Evolutionary conservation across 106 monocot species (phyloP), one percentile per base, ranked within the genome.

Genomic region (Phalaenopsis aphrodite): DNA sequence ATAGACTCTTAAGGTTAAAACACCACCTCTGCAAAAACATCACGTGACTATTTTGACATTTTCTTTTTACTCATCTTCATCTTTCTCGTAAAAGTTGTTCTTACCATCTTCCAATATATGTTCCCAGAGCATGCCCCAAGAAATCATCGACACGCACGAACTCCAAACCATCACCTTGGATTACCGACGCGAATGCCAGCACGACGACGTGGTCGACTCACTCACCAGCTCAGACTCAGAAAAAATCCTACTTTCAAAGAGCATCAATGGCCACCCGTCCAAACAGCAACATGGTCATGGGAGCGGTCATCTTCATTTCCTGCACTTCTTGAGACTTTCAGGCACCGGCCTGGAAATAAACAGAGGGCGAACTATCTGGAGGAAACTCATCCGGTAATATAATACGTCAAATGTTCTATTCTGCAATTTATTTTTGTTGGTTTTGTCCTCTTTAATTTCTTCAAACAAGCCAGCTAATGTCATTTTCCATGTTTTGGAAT

Each of bases 101-200:
- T 30, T 4, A 45, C 43, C 6, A 45, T 45, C 43, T 45, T 6
- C 15, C 55, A 17, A 38, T n/a, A 56, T 46, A 18, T 55, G 65
- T 78, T 30, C 41, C 12, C 89, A 99, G 99, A 99, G 99, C 79
- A 87, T 99, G 82, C 99, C 99, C 30, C 92, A 99, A 85, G 99
- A 93, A 76, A 95, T 95, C 39, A 95, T 95, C 38, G 91, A 93
- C 78, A 95, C 93, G 42, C 90, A 99, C 74, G 99, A 95, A 83
- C 90, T 99, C 39, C 84, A 99, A 80, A 93, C 93, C 43, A 95
- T 99, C 78, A 99, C 99, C 42, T 57, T 99, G 69, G 99, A 99
- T 77, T 99, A 95, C 64, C 86, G 94, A 65, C 78, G 99, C 16
- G 99, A 99, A 82, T 99, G 99, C 87, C 99, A 99, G 72, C 95